Conservation (phyloP, 164 flowering plant genomes). For the Vitis cinerea region DNA sequence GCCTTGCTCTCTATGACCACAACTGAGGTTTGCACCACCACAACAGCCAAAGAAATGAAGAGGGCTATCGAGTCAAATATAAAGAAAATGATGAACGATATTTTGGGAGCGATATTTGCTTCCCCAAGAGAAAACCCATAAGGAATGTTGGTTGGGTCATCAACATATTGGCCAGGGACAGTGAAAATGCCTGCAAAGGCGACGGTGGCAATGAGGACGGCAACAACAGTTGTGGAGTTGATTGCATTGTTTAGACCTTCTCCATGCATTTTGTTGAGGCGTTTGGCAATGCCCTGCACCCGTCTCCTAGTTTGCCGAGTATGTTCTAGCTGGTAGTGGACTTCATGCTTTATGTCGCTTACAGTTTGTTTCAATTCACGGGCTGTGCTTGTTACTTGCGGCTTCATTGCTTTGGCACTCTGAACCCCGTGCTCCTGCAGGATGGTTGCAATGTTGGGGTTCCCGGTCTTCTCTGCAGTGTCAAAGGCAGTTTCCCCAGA, state of each 20-base stretch:
- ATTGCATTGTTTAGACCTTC: conserved; percentile 98
- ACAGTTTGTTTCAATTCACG: conserved; percentile 89
- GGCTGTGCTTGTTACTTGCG: conserved; percentile 44
- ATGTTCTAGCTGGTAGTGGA: conserved; percentile 88
- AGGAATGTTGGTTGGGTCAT: conserved; percentile 48
- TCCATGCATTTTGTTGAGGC: conserved; percentile 78
- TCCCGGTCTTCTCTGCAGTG: conserved; percentile 76
- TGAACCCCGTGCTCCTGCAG: conserved; percentile 65
- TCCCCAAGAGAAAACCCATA: conserved; percentile 61
- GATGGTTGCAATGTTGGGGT: conserved; percentile 40
- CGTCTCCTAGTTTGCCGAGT: conserved; percentile 75
- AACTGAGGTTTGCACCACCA: conserved; percentile 87
- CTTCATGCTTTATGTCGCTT: conserved; percentile 95
- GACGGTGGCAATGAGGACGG: conserved; percentile 93
- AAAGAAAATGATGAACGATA: conserved; percentile 71
- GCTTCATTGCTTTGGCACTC: conserved; percentile 50
- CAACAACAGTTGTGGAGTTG: conserved; percentile 94
- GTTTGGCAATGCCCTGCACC: conserved; percentile 82
- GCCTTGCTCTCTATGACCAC: conserved; percentile 92
- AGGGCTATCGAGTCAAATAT: conserved; percentile 87
- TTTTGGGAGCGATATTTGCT: conserved; percentile 65
- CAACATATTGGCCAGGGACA: conserved; percentile 85
- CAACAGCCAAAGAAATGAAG: conserved; percentile 55
- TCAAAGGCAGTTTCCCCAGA: conserved; percentile 83
- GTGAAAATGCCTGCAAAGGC: conserved; percentile 96